Evolutionary conservation across 2,329 filamentous ascomycete species (phyloP).

Genomic region (Fusarium decemcellulare): DNA sequence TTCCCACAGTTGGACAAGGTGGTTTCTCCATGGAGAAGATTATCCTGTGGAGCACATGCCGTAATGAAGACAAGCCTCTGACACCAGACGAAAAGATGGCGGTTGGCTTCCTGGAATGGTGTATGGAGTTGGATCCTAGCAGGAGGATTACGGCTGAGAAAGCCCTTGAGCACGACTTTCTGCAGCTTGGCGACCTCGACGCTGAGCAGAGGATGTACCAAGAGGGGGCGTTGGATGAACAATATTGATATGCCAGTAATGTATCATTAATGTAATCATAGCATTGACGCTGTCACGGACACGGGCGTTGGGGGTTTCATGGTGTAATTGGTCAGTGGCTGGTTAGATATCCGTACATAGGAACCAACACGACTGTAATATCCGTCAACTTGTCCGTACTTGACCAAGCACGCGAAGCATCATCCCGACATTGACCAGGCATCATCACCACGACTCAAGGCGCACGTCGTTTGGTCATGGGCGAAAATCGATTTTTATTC

Average conservation of each 20-base stretch:
- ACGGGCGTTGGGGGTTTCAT: conserved; percentile 33
- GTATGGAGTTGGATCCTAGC: conserved; percentile 82
- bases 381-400: conserved; percentile 17
- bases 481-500: conserved; percentile 57
- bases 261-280: conserved; percentile 39
- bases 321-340: conserved; percentile 27
- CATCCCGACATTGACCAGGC: conserved; percentile 1
- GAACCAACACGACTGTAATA: conserved; percentile 31
- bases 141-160: conserved; percentile 82
- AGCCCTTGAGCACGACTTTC: conserved; percentile 80
- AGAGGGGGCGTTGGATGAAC: conserved; percentile 34
- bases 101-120: conserved; percentile 78
- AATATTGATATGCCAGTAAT: conserved; percentile 21
- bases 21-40: conserved; percentile 95
- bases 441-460: neutral
- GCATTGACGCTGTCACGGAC: conserved; percentile 19
- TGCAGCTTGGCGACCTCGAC: conserved; percentile 53
- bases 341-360: conserved; percentile 39
- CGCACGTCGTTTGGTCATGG: conserved; percentile 44
- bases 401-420: neutral
- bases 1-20: conserved; percentile 88
- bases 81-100: conserved; percentile 79
- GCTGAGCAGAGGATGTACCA: conserved; percentile 64
- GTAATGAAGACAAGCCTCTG: conserved; percentile 72
- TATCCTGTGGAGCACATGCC: conserved; percentile 92